A percentile compares a stretch with the other conserved stretches of the same genome.
These are phyloP conservation scores for Castanopsis chinensis DNA, from an alignment of 306 rosid species.

Conservation along the genomic window DNA sequence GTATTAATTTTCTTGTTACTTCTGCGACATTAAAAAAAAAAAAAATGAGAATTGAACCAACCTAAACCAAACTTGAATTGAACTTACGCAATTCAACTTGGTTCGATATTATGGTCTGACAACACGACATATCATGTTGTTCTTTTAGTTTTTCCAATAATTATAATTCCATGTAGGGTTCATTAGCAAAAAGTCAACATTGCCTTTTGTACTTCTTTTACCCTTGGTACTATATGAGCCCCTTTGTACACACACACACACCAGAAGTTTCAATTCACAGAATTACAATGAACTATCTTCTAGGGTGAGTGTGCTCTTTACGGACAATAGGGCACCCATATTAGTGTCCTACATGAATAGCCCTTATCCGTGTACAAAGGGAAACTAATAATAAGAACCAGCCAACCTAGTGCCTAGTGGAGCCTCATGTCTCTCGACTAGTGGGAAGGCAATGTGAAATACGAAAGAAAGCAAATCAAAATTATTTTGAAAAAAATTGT, in stretches of 20 bases:
- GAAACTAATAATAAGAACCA: slow-evolving; percentile 24
- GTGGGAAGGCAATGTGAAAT: slow-evolving; percentile 2
- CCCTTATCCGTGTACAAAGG: slow-evolving; percentile 11
- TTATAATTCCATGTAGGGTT: neutral
- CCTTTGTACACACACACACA: neutral
- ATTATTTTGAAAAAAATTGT: neutral
- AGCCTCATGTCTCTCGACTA: slow-evolving; percentile 27
- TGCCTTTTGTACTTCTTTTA: neutral
- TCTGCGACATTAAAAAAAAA: too few species aligned
- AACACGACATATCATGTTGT: too few species aligned
- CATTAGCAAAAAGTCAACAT: neutral
- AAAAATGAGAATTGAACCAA: too few species aligned
- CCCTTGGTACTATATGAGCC: neutral
- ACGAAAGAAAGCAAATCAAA: neutral
- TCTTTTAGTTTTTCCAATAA: neutral
- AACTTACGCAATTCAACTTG: too few species aligned
- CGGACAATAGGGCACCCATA: neutral
- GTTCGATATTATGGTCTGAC: too few species aligned
- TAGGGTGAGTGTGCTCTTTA: neutral
- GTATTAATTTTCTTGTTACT: too few species aligned
- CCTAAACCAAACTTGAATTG: too few species aligned
- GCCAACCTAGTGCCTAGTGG: slow-evolving; percentile 43
- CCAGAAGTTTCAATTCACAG: neutral
- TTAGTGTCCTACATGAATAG: neutral
- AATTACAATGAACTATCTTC: neutral